Evolutionary conservation across 2,329 filamentous ascomycete genomes (phyloP).

Genomic region (Epichloe uncinata): DNA sequence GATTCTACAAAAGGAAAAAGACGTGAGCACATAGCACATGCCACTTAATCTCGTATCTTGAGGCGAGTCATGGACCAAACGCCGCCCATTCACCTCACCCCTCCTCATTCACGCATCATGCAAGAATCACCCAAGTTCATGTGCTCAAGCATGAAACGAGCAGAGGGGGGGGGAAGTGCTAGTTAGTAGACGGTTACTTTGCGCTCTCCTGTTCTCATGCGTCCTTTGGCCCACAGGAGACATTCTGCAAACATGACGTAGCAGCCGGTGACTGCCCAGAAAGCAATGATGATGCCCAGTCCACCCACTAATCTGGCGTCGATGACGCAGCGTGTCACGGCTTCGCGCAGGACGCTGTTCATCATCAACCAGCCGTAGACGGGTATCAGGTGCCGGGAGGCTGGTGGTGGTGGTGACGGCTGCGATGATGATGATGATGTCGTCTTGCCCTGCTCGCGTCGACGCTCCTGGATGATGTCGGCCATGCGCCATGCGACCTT

Average conservation of each 20-base stretch:
- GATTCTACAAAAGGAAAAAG: neutral
- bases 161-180: too few species aligned
- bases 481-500: conserved; percentile 52
- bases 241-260: conserved; percentile 37
- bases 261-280: conserved; percentile 35
- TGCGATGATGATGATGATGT: neutral
- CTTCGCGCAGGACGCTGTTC: conserved; percentile 25
- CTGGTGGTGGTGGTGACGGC: conserved; percentile 5
- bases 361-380: conserved; percentile 32
- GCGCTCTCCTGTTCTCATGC: conserved; percentile 15
- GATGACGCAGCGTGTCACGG: conserved; percentile 23
- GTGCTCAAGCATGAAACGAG: too few species aligned
- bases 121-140: too few species aligned
- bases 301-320: conserved; percentile 32
- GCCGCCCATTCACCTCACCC: too few species aligned
- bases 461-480: conserved; percentile 35
- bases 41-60: too few species aligned
- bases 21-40: too few species aligned
- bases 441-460: conserved; percentile 15
- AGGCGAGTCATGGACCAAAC: too few species aligned
- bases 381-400: conserved; percentile 21
- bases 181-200: neutral
- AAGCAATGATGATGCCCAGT: conserved; percentile 31
- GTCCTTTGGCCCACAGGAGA: conserved; percentile 25
- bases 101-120: too few species aligned